A percentile compares a stretch with the other conserved stretches of the same genome.
Evolutionary conservation across 1,139 yeast genomes (phyloP).

Genomic region (Candida glucosophila): DNA sequence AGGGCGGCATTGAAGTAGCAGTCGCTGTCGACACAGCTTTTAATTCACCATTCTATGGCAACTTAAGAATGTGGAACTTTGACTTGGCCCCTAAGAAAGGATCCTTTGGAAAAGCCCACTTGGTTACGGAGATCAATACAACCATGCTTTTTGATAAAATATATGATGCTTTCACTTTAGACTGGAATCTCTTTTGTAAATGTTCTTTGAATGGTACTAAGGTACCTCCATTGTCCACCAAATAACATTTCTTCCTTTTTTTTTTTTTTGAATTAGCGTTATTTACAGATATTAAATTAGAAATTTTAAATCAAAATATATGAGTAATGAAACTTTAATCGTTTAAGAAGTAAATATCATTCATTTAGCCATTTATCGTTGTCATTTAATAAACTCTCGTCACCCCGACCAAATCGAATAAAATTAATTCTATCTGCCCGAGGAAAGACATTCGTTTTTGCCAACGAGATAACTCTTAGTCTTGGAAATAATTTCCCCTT

Average conservation of each 20-base stretch:
- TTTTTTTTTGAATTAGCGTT: too few relatives aligned
- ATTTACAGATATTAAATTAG: too few relatives aligned
- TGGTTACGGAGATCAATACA: too few relatives aligned
- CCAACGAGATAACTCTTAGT: slow-evolving; percentile 34
- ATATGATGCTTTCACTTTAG: too few relatives aligned
- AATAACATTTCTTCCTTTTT: too few relatives aligned
- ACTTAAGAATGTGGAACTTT: slow-evolving; percentile 23
- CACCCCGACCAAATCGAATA: slow-evolving; percentile 14
- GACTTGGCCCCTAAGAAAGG: slow-evolving; percentile 19
- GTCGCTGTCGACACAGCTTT: slow-evolving; percentile 28
- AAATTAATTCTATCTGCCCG: slow-evolving; percentile 28
- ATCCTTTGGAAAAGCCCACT: slow-evolving; percentile 24
- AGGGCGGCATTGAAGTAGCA: slow-evolving; percentile 14
- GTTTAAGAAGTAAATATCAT: too few relatives aligned
- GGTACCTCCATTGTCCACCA: too few relatives aligned
- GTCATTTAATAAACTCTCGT: slow-evolving; percentile 7
- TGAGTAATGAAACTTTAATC: too few relatives aligned
- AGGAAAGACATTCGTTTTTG: slow-evolving; percentile 46
- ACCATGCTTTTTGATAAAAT: too few relatives aligned
- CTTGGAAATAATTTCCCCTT: slow-evolving; percentile 45
- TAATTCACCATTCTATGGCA: slow-evolving; percentile 32
- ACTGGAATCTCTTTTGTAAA: too few relatives aligned
- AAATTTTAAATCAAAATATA: too few relatives aligned
- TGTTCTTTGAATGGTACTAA: too few relatives aligned
- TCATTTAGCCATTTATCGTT: slow-evolving; percentile 11